Evolutionary conservation across 441 rosid species (phyloP).

Genomic region (Erodium trifolium): DNA sequence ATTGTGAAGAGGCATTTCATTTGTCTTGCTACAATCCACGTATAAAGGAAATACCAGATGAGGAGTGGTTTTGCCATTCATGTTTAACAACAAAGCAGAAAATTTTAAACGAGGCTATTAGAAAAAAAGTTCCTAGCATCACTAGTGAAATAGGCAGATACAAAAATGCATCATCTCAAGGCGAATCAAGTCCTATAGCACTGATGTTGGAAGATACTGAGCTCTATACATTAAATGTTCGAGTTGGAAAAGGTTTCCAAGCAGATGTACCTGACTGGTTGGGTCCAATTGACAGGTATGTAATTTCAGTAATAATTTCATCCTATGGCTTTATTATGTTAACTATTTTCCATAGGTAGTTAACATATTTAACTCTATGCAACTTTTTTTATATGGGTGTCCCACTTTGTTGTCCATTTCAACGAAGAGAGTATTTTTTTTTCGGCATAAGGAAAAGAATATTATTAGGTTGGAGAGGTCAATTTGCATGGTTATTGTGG

Average conservation of each 20-base stretch:
- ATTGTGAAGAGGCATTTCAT: constrained; percentile 82
- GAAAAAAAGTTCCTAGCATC: constrained; percentile 30
- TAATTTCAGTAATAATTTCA: constrained; percentile 7
- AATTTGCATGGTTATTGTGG: not conserved
- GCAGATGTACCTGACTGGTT: constrained; percentile 81
- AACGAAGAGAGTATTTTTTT: not conserved
- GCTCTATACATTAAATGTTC: constrained; percentile 43
- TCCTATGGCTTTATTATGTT: not conserved
- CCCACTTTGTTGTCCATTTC: not conserved
- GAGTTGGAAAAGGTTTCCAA: constrained; percentile 84
- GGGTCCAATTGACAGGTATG: constrained; percentile 35
- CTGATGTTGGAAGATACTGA: constrained; percentile 47
- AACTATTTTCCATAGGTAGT: constrained; percentile 6
- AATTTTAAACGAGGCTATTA: constrained; percentile 26
- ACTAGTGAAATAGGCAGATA: constrained; percentile 31
- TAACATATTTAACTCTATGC: not conserved
- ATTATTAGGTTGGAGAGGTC: not conserved
- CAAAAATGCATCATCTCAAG: constrained; percentile 28
- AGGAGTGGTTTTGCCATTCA: constrained; percentile 78
- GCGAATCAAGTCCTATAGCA: constrained; percentile 31
- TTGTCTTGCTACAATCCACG: constrained; percentile 56
- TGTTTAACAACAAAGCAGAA: constrained; percentile 50
- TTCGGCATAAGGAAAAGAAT: not conserved
- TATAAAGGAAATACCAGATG: constrained; percentile 39
- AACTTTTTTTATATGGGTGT: not conserved